A percentile compares a stretch with the other conserved stretches of the same genome.
Conservation (phyloP, 1,139 yeast genomes). For the Taphrina confusa region DNA sequence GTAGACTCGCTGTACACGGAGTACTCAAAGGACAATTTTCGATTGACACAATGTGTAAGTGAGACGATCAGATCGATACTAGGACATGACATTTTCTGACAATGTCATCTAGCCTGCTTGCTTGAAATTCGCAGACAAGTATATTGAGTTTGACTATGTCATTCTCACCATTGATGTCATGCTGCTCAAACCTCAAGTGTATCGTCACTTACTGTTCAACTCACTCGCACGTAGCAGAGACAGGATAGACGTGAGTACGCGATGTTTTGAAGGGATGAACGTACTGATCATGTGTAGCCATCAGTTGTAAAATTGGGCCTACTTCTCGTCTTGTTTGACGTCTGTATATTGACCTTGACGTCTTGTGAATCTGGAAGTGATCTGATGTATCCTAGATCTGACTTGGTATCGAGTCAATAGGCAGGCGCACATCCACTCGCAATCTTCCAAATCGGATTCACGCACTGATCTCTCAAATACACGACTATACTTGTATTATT, state of each 20-base stretch:
- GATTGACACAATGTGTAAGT: conserved; percentile 66
- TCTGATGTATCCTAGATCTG: conserved; percentile 54
- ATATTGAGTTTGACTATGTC: conserved; percentile 86
- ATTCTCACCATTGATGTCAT: conserved; percentile 79
- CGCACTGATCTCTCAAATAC: conserved; percentile 54
- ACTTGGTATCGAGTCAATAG: conserved; percentile 91
- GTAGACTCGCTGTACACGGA: conserved; percentile 66
- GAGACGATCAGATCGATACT: neutral
- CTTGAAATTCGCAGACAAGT: conserved; percentile 76
- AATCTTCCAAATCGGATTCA: conserved; percentile 16
- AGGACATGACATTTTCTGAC: neutral
- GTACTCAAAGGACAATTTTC: conserved; percentile 76
- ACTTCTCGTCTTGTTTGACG: conserved; percentile 77
- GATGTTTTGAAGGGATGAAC: neutral
- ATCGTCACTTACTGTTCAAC: conserved; percentile 83
- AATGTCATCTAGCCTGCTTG: conserved; percentile 52
- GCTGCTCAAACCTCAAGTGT: conserved; percentile 83
- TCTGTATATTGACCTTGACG: conserved; percentile 43
- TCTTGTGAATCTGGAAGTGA: neutral
- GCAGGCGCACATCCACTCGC: conserved; percentile 42
- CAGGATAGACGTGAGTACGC: conserved; percentile 9
- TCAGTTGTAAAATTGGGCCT: conserved; percentile 52
- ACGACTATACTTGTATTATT: conserved; percentile 67
- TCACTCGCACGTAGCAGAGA: conserved; percentile 49
- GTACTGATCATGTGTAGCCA: conserved; percentile 4